A percentile compares a stretch with the other conserved stretches of the same genome.
phyloP scores from a whole-genome alignment of 345 rosid genomes.

The Abelmoschus esculentus region DNA sequence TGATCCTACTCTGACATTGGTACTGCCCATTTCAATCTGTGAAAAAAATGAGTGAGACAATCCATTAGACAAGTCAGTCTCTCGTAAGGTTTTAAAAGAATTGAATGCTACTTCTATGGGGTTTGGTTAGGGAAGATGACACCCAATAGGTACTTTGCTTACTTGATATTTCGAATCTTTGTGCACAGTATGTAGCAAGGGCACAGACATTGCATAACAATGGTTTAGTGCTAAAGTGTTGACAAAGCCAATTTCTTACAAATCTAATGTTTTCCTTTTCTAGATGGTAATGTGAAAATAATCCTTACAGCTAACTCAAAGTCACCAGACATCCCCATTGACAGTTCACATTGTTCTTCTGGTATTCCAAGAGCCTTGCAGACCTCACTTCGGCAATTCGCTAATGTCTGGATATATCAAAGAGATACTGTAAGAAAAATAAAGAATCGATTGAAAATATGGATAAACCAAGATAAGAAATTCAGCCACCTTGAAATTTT shows the following conservation, averaged over 20 bases:
- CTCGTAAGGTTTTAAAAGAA: neutral
- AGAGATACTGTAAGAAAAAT: neutral
- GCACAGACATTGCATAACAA: neutral
- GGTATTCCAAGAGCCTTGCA: slow-evolving; percentile 67
- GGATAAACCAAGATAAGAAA: neutral
- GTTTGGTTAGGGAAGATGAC: neutral
- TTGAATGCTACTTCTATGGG: neutral
- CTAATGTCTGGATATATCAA: slow-evolving; percentile 47
- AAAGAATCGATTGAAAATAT: neutral
- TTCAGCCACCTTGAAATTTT: slow-evolving; percentile 71
- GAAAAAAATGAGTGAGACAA: neutral
- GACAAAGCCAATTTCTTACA: neutral
- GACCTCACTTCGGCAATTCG: slow-evolving; percentile 81
- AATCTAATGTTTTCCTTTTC: neutral
- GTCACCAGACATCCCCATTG: slow-evolving; percentile 96
- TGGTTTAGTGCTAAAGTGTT: neutral
- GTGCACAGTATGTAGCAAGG: neutral
- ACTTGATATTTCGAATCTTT: neutral
- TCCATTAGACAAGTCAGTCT: neutral
- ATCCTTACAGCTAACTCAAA: slow-evolving; percentile 82
- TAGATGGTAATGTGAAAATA: neutral
- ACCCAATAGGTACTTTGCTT: neutral
- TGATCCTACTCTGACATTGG: slow-evolving; percentile 87
- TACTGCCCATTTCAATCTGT: slow-evolving; percentile 92
- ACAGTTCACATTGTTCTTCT: slow-evolving; percentile 81